A percentile compares a stretch with the other conserved stretches of the same genome.
Conservation (phyloP, 83 land plant species). For the Picea abies region DNA sequence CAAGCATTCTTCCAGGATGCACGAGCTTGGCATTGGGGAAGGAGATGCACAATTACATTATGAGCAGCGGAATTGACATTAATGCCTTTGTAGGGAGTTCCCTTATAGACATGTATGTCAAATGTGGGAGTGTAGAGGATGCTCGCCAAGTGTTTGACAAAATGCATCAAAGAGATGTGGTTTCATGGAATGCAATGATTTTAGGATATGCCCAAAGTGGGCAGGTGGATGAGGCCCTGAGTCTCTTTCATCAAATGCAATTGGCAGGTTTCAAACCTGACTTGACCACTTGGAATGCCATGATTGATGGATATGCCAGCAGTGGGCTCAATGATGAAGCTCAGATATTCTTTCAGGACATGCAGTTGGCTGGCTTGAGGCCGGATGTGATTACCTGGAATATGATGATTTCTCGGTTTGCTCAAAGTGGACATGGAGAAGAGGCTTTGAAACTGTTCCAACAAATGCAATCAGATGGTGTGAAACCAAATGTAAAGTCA, state of each 20-base stretch:
- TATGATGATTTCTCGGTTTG: conserved; percentile 4
- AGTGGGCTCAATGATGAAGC: conserved; percentile 9
- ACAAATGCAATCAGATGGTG: neutral
- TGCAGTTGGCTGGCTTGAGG: too few species aligned
- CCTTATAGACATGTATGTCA: conserved; percentile 45
- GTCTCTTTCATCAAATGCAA: neutral
- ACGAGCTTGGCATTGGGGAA: conserved; percentile 26
- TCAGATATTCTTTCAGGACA: too few species aligned
- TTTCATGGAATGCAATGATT: conserved; percentile 39
- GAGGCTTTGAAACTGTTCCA: conserved; percentile 11
- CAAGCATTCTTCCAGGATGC: conserved; percentile 30
- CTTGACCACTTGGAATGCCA: conserved; percentile 30
- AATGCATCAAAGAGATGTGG: conserved; percentile 30
- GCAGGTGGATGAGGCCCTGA: neutral
- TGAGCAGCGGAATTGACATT: conserved; percentile 26
- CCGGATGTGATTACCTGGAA: conserved; percentile 4
- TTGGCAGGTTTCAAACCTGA: neutral
- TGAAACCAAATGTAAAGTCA: neutral
- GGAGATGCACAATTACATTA: conserved; percentile 31
- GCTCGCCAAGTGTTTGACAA: conserved; percentile 28
- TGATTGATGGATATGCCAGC: conserved; percentile 38
- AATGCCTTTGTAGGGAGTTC: conserved; percentile 33
- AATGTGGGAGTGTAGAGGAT: conserved; percentile 30
- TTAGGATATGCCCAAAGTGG: conserved; percentile 28
- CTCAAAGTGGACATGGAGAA: neutral